phyloP scores from a whole-genome alignment of 768 basidiomycete genomes.

The Lentinula raphanica region DNA sequence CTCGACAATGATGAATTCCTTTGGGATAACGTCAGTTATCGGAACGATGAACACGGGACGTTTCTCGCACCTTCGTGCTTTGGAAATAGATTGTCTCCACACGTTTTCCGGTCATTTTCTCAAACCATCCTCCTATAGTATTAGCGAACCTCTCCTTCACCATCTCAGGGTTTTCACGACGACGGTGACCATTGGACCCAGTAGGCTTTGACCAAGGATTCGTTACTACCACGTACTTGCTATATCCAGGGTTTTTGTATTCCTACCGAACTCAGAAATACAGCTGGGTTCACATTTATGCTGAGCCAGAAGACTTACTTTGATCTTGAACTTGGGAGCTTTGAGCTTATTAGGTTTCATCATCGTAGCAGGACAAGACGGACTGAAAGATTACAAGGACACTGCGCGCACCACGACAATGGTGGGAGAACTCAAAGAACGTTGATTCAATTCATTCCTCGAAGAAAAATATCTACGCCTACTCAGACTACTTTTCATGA shows the following conservation, averaged over 20 bases:
- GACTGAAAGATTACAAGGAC: no score
- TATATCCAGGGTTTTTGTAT: not conserved
- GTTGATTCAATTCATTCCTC: no score
- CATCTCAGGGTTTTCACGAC: not conserved
- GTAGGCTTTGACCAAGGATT: not conserved
- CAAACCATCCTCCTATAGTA: not conserved
- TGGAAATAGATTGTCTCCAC: not conserved
- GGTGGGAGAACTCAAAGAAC: no score
- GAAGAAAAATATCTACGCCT: no score
- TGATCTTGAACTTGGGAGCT: not conserved
- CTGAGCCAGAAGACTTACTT: not conserved
- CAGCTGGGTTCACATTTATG: not conserved
- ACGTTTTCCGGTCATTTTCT: not conserved
- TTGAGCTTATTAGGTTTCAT: not conserved
- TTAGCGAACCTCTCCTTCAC: not conserved
- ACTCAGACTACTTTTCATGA: no score
- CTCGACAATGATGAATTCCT: slow-evolving; percentile 1
- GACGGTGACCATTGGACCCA: not conserved
- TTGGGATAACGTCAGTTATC: not conserved
- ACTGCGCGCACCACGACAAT: no score
- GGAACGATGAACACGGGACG: not conserved
- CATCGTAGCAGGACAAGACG: not conserved
- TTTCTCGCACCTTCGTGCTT: not conserved
- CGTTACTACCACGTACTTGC: not conserved
- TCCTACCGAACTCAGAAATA: not conserved